These are phyloP conservation scores for Xerophyta viscosa DNA, from an alignment of 106 monocot species.

Conservation along the genomic window DNA sequence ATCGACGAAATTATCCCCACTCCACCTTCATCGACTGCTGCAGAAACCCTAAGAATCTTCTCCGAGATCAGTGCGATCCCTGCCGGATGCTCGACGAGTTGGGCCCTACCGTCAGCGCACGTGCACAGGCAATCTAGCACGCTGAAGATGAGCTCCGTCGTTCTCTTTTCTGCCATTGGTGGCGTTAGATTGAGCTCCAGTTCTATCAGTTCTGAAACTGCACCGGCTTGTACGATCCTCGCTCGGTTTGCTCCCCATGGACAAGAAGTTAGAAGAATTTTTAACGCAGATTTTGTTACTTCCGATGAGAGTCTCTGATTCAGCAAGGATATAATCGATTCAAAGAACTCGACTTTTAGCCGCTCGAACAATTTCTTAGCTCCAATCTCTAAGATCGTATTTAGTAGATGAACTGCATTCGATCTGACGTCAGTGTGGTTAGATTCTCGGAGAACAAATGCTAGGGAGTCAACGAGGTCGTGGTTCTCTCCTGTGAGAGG, in stretches of 20 bases:
- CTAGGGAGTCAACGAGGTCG: constrained; percentile 25
- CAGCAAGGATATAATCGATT: constrained; percentile 22
- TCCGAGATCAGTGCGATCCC: constrained; percentile 57
- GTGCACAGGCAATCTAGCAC: constrained; percentile 46
- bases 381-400: constrained; percentile 12
- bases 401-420: constrained; percentile 32
- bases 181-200: constrained; percentile 25
- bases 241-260: constrained; percentile 48
- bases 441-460: no score
- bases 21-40: constrained; percentile 35
- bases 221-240: constrained; percentile 45
- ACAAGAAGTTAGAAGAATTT: constrained; percentile 19
- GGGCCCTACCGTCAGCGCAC: constrained; percentile 67
- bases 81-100: constrained; percentile 42
- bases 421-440: no score
- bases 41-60: constrained; percentile 52
- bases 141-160: constrained; percentile 35
- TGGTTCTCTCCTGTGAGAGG: constrained; percentile 5
- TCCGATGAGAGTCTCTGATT: constrained; percentile 32
- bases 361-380: constrained; percentile 9
- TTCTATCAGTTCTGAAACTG: constrained; percentile 34
- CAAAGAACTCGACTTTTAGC: constrained; percentile 16
- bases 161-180: constrained; percentile 17
- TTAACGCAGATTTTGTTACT: constrained; percentile 36
- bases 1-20: constrained; percentile 48